A percentile compares a stretch with the other conserved stretches of the same genome.
Conservation (phyloP, 2,329 filamentous ascomycete genomes). For the Fusarium verrucosum region DNA sequence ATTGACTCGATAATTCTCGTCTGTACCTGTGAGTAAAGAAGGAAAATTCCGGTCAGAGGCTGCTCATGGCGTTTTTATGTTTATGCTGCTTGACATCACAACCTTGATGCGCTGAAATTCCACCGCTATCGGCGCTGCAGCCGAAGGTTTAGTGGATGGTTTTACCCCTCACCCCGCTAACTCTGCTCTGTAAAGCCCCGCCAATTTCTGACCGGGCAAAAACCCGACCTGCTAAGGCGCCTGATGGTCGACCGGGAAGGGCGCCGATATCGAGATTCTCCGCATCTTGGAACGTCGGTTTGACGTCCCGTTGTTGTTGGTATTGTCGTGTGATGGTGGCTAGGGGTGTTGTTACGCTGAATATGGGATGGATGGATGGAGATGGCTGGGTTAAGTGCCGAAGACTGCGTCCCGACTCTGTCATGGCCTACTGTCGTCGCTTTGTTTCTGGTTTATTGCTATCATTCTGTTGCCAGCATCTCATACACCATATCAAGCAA, state of each 20-base stretch:
- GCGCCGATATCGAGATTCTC: not conserved
- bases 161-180: conserved; percentile 20
- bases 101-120: not conserved
- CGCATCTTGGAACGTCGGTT: not conserved
- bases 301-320: conserved; percentile 10
- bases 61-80: conserved; percentile 25
- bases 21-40: conserved; percentile 1
- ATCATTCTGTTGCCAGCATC: not conserved
- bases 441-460: not conserved
- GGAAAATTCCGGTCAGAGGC: not conserved
- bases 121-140: conserved; percentile 10
- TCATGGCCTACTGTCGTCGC: not conserved
- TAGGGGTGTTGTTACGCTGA: not conserved
- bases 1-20: not conserved
- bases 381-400: not conserved
- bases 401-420: not conserved
- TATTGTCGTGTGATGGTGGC: not conserved
- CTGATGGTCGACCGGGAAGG: not conserved
- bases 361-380: not conserved
- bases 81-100: conserved; percentile 27
- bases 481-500: not conserved
- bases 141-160: conserved; percentile 19
- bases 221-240: conserved; percentile 11
- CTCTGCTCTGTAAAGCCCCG: not conserved
- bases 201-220: conserved; percentile 9